Base-by-base conservation (phyloP, 75 land plant genomes). In the Pseudotsuga menziesii region DNA sequence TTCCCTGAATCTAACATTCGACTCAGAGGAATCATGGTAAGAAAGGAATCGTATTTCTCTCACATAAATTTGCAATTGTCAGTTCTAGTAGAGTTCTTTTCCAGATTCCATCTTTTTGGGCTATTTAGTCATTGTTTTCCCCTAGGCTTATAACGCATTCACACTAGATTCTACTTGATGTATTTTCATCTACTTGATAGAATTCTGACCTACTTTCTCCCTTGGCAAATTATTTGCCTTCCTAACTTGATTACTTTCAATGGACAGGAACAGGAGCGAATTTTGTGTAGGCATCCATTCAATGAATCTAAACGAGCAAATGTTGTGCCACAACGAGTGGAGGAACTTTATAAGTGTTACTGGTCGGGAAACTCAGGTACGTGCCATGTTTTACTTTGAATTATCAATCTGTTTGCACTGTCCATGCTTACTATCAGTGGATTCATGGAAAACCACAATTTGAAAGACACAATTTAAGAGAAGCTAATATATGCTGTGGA, bases 261-360 rank as follows among this genome's bases (percentile, higher is more conserved):
- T 73, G 55, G 56, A 48, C 83, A 97, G 99, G 95, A 84, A 23
- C 92, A 83, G 36, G 93, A 97, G 75, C 77, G 98, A 32, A 85
- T 97, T 39, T 61, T 97, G 23, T 97, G 99, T 74, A 92, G 98
- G n/a, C 99, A 97, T 73, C 99, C 99, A 22, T 97, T 94, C 71
- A 92, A 26, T 83, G 99, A 97, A 75, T 94, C 99, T 5, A 97
- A 92, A 77, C 89, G 99, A 83, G 99, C 95, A 19, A 89, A 92
- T 84, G 98, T 97, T 61, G 92, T 94, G 41, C 99, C 98, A 56
- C 91, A 93, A 72, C 81, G 72, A 44, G 98, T 97, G 4, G 99
- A 97, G 83, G 86, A 94, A 78, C 91, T 97, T 67, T 81, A 91
- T 72, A 94, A 92, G 77, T 97, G 98, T 79, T 97, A 90, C 69